A percentile compares a stretch with the other conserved stretches of the same genome.
Conservation (phyloP, 192 early-diverging fungal species). For the Entomortierella lignicola region DNA sequence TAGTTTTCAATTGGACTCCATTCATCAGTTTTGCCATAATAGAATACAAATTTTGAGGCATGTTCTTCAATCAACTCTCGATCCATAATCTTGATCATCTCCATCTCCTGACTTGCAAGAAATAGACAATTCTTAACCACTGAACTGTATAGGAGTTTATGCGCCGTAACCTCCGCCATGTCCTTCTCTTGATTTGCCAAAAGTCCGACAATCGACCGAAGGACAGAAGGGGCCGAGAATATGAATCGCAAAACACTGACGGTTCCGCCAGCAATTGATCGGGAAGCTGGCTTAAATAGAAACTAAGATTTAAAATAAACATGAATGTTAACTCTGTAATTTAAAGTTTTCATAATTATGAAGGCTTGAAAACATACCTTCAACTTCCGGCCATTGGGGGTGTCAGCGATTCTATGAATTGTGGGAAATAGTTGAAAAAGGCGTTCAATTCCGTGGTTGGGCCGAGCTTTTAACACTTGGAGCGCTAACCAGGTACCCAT, state of each 20-base stretch:
- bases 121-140: slow-evolving; percentile 73
- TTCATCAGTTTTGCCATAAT: slow-evolving; percentile 78
- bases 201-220: slow-evolving; percentile 43
- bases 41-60: slow-evolving; percentile 77
- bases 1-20: slow-evolving; percentile 83
- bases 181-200: slow-evolving; percentile 54
- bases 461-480: slow-evolving; percentile 67
- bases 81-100: slow-evolving; percentile 72
- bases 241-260: slow-evolving; percentile 41
- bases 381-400: slow-evolving; percentile 77
- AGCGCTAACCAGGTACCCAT: slow-evolving; percentile 72
- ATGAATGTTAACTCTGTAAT: too few relatives aligned
- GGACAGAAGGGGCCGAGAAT: slow-evolving; percentile 55
- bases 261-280: slow-evolving; percentile 26
- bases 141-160: slow-evolving; percentile 72
- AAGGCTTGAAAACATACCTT: too few relatives aligned
- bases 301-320: slow-evolving; percentile 2
- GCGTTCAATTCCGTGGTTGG: slow-evolving; percentile 70
- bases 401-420: slow-evolving; percentile 78
- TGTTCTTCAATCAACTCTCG: slow-evolving; percentile 67
- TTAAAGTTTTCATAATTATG: too few relatives aligned
- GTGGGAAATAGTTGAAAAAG: slow-evolving; percentile 85
- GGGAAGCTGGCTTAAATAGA: slow-evolving; percentile 36
- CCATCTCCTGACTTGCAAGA: slow-evolving; percentile 84
- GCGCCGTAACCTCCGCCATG: slow-evolving; percentile 68